These are phyloP conservation scores for Iris pallida DNA, from an alignment of 116 monocot genomes.

Conservation along the genomic window DNA sequence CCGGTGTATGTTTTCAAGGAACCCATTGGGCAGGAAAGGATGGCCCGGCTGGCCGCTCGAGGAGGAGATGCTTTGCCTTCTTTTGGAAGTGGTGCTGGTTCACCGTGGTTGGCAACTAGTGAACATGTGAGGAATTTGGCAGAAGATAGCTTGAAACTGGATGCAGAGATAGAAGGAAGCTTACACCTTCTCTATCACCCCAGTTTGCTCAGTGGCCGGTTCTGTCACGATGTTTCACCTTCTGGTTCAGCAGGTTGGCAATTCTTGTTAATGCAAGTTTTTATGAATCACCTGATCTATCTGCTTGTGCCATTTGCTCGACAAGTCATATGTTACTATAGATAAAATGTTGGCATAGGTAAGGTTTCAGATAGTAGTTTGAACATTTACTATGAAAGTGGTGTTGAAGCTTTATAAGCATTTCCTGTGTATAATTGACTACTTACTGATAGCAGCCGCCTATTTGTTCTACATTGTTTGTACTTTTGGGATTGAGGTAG, in stretches of 20 bases:
- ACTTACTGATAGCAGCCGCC: too few relatives aligned
- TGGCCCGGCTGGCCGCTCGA: conserved; percentile 60
- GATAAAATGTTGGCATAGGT: too few relatives aligned
- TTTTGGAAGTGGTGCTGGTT: conserved; percentile 77
- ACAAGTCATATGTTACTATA: too few relatives aligned
- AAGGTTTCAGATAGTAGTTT: too few relatives aligned
- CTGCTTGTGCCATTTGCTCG: too few relatives aligned
- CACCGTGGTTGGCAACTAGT: conserved; percentile 51
- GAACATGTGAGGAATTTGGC: conserved; percentile 55
- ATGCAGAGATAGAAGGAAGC: conserved; percentile 63
- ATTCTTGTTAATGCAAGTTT: neutral
- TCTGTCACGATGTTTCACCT: conserved; percentile 93
- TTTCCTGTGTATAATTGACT: too few relatives aligned
- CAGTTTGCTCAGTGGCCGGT: conserved; percentile 59
- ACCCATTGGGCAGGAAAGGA: conserved; percentile 75
- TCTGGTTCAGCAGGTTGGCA: conserved; percentile 79
- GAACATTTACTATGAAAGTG: too few relatives aligned
- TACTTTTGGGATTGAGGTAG: too few relatives aligned
- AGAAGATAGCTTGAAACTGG: conserved; percentile 67
- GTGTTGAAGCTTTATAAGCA: too few relatives aligned
- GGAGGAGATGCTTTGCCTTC: conserved; percentile 79
- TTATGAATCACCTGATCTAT: too few relatives aligned
- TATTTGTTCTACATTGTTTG: too few relatives aligned
- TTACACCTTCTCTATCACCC: conserved; percentile 94
- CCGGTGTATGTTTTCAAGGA: conserved; percentile 96